phyloP scores from a whole-genome alignment of 306 rosid genomes.

The Herpetospermum pedunculosum region DNA sequence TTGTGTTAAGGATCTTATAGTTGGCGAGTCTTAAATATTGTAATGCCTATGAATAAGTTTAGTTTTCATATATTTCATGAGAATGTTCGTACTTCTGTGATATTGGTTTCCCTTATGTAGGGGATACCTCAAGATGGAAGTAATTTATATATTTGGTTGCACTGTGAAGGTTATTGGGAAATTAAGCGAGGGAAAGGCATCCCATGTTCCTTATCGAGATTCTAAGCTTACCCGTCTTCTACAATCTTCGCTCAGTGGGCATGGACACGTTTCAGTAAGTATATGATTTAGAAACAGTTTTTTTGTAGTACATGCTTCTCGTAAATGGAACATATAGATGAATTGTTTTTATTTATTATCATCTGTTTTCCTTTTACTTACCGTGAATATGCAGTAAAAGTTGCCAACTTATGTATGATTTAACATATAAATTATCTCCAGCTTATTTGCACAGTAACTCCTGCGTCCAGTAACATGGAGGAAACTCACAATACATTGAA shows the following conservation, averaged over 20 bases:
- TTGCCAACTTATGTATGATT: slow-evolving; percentile 11
- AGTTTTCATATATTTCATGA: background rate
- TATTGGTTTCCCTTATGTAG: slow-evolving; percentile 8
- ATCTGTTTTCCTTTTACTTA: background rate
- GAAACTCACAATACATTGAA: slow-evolving; percentile 99
- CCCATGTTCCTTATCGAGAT: slow-evolving; percentile 98
- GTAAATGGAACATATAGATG: background rate
- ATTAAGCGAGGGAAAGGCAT: slow-evolving; percentile 96
- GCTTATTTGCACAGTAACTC: slow-evolving; percentile 99
- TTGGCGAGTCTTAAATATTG: no score
- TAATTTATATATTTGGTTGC: slow-evolving; percentile 23
- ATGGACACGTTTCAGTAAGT: slow-evolving; percentile 97
- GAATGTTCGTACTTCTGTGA: background rate
- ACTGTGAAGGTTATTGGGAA: slow-evolving; percentile 91
- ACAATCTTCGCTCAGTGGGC: slow-evolving; percentile 91
- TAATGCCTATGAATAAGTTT: background rate
- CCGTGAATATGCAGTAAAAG: background rate
- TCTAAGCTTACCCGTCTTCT: slow-evolving; percentile 97
- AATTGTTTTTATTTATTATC: background rate
- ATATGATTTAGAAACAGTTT: slow-evolving; percentile 13
- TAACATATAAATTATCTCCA: slow-evolving; percentile 24
- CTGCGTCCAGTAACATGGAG: slow-evolving; percentile 98
- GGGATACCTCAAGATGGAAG: slow-evolving; percentile 4
- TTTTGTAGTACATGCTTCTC: slow-evolving; percentile 3
- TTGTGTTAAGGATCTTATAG: no score